Evolutionary conservation across 495 filamentous ascomycete genomes (phyloP), one percentile per base, ranked within the genome.

Genomic region (Darksidea phi): DNA sequence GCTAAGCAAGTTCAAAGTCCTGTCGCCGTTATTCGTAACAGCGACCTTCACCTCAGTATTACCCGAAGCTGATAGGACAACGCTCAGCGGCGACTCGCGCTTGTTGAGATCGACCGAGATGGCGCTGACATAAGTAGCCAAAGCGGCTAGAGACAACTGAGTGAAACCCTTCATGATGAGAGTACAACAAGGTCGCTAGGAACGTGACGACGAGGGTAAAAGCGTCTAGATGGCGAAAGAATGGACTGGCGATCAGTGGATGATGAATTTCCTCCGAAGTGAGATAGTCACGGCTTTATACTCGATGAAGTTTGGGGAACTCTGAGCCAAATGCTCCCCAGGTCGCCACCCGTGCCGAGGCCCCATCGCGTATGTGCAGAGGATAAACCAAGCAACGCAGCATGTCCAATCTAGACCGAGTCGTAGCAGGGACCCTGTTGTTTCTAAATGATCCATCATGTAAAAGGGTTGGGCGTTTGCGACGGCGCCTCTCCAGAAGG

Each of bases 41-140:
- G 77, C 76, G 4, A 84, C 82, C 70, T 84, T 83, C 65, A 88
- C 78, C 34, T 75, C 78, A 45, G 80, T 80, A 67, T 83, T 82
- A 57, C 76, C 75, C 26, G 77, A 74, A 57, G 80, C 77, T 51
- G 76, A 74, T 54, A 86, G 74, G 47, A 77, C 77, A 51, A 86
- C 78, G 59, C 75, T 72, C 41, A 87, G 71, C 34, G 73, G 78
- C 15, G 77, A 67, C 57, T 62, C 73, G 47, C 74, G 67, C 67
- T 76, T 74, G 57, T 71, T 63, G 28, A 72, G 41, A 54, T 81
- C 72, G 54, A 80, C 67, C 20, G 78, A 78, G 47, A 76, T 69
- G 59, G 76, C 75, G 43, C 73, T 70, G 34, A 76, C 79, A 60
- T 78, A 59, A 24, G 81, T 53, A 53, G 74, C 77, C 57, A 85